These are phyloP conservation scores for Leptographium procerum DNA, from an alignment of 2,329 filamentous ascomycete species.

Conservation along the genomic window DNA sequence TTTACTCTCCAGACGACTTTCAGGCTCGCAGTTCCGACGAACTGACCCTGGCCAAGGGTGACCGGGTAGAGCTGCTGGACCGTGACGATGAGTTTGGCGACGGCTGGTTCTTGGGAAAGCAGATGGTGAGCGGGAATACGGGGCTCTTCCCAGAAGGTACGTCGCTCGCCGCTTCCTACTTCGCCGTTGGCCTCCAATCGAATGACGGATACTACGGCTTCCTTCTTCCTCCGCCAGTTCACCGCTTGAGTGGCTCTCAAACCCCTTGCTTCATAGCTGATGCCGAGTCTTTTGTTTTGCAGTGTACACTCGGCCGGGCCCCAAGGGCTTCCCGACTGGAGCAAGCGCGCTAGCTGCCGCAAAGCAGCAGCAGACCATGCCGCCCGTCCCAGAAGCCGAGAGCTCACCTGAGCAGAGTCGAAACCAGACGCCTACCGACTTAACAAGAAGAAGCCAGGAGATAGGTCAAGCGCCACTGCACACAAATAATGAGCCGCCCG, in stretches of 20 bases:
- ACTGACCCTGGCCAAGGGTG: slow-evolving; percentile 74
- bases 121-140: slow-evolving; percentile 60
- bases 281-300: background rate
- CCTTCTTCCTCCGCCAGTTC: background rate
- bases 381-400: background rate
- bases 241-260: background rate
- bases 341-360: slow-evolving; percentile 14
- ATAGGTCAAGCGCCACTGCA: background rate
- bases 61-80: slow-evolving; percentile 73
- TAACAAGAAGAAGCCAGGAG: background rate
- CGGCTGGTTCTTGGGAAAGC: slow-evolving; percentile 72
- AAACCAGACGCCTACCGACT: background rate
- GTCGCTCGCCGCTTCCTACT: slow-evolving; percentile 12
- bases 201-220: background rate
- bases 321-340: slow-evolving; percentile 26
- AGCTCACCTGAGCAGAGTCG: slow-evolving; percentile 13
- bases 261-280: background rate
- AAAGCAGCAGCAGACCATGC: slow-evolving; percentile 7
- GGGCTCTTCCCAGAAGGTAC: slow-evolving; percentile 76
- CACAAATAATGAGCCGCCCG: background rate
- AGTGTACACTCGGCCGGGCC: slow-evolving; percentile 53
- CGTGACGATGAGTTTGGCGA: slow-evolving; percentile 83
- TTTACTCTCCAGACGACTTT: slow-evolving; percentile 63
- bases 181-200: background rate
- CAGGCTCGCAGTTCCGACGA: slow-evolving; percentile 85